These are phyloP conservation scores for Agrostemma githago DNA, from an alignment of 148 eudicot species.

Conservation along the genomic window DNA sequence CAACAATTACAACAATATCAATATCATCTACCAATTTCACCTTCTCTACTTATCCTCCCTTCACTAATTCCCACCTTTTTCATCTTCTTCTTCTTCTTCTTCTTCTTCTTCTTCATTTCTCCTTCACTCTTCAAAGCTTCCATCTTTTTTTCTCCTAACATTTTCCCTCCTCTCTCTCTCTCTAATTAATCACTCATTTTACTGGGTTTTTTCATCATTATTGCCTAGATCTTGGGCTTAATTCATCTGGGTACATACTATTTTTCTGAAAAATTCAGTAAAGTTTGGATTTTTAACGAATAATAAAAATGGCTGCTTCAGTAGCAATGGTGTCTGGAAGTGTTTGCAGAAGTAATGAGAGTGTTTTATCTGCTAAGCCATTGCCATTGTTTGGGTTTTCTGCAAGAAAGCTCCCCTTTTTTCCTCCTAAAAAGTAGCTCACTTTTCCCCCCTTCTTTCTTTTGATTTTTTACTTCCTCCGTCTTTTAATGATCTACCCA, in stretches of 20 bases:
- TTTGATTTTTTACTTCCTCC: not conserved
- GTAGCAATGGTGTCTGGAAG: constrained; percentile 73
- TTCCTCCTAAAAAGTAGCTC: constrained; percentile 43
- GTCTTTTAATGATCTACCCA: too few relatives aligned
- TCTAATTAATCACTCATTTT: not conserved
- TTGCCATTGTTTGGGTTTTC: constrained; percentile 41
- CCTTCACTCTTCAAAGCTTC: not conserved
- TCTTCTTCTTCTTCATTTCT: constrained; percentile 17
- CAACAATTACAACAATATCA: constrained; percentile 24
- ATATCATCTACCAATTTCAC: constrained; percentile 20
- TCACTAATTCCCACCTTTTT: constrained; percentile 14
- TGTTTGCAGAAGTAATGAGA: constrained; percentile 36
- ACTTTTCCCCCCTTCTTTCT: not conserved
- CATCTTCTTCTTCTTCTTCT: not conserved
- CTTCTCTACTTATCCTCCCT: constrained; percentile 16
- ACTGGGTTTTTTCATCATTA: not conserved
- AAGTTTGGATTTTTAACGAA: not conserved
- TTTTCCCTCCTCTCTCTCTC: not conserved
- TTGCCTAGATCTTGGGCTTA: constrained; percentile 20
- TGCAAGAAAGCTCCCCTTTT: constrained; percentile 32
- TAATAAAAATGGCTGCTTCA: constrained; percentile 34
- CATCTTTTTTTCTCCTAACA: not conserved
- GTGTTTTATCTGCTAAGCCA: constrained; percentile 27
- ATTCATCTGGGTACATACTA: constrained; percentile 1
- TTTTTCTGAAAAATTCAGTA: not conserved